Evolutionary conservation across 2,329 filamentous ascomycete species (phyloP).

Genomic region (Monilinia fructigena): DNA sequence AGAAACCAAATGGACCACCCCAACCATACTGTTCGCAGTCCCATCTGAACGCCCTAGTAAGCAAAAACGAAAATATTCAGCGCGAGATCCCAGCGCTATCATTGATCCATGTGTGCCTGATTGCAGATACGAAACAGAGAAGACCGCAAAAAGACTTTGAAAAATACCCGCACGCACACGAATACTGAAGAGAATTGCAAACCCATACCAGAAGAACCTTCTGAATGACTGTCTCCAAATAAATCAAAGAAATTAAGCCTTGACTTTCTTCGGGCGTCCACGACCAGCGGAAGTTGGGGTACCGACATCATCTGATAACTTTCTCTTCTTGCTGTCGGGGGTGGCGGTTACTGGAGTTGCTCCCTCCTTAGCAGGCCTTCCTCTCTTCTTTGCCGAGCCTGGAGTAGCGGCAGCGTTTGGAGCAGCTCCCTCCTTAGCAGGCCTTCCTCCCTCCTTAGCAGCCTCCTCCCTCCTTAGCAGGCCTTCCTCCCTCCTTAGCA

Average conservation of each 20-base stretch:
- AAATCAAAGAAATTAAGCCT: conserved; percentile 5
- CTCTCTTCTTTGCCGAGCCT: conserved; percentile 17
- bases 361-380: conserved; percentile 11
- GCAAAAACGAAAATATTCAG: conserved; percentile 1
- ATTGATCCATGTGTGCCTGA: neutral
- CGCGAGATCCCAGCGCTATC: neutral
- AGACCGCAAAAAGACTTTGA: neutral
- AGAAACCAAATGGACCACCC: neutral
- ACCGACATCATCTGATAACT: conserved; percentile 14
- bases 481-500: conserved; percentile 20
- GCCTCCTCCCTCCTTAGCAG: no score
- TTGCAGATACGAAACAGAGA: neutral
- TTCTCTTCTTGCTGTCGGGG: conserved; percentile 23
- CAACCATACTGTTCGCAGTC: conserved; percentile 2
- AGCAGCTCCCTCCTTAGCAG: neutral
- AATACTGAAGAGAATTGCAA: neutral
- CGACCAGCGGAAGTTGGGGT: conserved; percentile 17
- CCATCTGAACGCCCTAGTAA: conserved; percentile 1
- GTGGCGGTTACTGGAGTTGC: conserved; percentile 4
- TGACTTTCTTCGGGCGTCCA: conserved; percentile 21
- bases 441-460: conserved; percentile 20
- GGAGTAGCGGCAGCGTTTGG: neutral
- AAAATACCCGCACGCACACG: neutral
- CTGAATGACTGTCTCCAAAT: neutral
- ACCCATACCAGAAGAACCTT: neutral